Conservation (phyloP, 2,329 filamentous ascomycete genomes). For the Nemania abortiva region DNA sequence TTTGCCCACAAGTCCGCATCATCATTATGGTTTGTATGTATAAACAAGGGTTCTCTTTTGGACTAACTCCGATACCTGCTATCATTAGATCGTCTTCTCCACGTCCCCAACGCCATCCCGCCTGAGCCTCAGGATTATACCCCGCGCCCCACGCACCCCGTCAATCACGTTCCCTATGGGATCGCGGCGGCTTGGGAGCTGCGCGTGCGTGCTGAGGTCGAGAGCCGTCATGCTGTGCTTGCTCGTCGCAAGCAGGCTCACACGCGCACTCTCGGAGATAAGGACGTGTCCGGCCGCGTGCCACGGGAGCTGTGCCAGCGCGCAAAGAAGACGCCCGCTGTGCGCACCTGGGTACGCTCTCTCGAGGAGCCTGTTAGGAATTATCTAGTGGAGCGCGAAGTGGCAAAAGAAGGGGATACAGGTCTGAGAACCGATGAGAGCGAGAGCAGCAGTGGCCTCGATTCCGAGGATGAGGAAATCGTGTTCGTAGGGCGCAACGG, state of each 20-base stretch:
- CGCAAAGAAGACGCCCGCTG: constrained; percentile 82
- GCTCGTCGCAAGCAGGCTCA: constrained; percentile 60
- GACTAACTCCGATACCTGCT: constrained; percentile 14
- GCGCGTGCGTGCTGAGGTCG: constrained; percentile 60
- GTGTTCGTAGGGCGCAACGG: constrained; percentile 84
- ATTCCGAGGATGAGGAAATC: constrained; percentile 83
- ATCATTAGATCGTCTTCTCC: constrained; percentile 79
- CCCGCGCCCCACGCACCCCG: constrained; percentile 82
- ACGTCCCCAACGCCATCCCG: constrained; percentile 87
- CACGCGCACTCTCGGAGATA: constrained; percentile 54
- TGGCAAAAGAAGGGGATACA: constrained; percentile 53
- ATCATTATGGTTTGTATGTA: neutral
- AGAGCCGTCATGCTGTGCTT: constrained; percentile 58
- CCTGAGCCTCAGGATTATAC: constrained; percentile 87
- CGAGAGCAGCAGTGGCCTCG: constrained; percentile 50
- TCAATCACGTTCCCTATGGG: constrained; percentile 86
- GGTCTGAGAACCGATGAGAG: constrained; percentile 34
- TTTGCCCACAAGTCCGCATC: neutral
- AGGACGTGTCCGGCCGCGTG: constrained; percentile 68
- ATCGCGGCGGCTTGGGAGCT: constrained; percentile 69
- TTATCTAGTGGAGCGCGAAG: constrained; percentile 73
- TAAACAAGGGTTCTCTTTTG: neutral
- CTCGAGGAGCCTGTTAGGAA: constrained; percentile 86
- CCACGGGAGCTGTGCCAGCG: constrained; percentile 84
- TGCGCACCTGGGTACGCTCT: constrained; percentile 82